Base-by-base conservation (phyloP, 2,329 filamentous ascomycete species). In the Rachicladosporium sp. region DNA sequence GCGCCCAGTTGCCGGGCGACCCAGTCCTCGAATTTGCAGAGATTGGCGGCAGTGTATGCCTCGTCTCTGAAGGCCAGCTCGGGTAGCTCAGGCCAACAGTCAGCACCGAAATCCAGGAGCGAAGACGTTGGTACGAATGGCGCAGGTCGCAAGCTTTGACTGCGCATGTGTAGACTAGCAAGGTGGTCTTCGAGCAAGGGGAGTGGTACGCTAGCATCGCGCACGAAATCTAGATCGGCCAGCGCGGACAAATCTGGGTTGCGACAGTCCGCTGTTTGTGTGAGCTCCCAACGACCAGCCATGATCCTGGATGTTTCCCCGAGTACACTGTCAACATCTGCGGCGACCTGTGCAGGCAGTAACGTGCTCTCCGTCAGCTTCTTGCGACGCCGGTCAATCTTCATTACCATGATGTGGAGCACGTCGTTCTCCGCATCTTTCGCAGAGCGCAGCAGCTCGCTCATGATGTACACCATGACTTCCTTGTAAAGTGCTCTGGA, bases 331-430 rank as follows among this genome's bases (percentile, higher is more conserved):
- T 40, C 29, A 10, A 38, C 51, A 1, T 58, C 51, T 52, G 73
- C 68, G 9, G 64, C 66, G 0, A 80, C 69, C n/a, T 80, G 76
- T 36, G 83, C 80, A 0, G 74, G 66, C 2, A 27, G 23, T 27
- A 6, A 4, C 23, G 8, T 27, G 7, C 8, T 4, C 2, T 10
- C 10, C 11, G 8, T 6, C 6, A 41, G 9, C 40, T 42, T 42
- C 33, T 38, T 33, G 1, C 38, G 2, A 4, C 40, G 13, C 10
- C 35, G 31, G 4, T 27, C 29, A 10, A 42, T 27, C 13, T 42
- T 42, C 4, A 36, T 36, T 11, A 10, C 19, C 35, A 37, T 37
- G 35, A 27, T 21, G 10, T 35, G 10, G 6, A 35, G 33, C 10
- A 35, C 23, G 11, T 35, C 33, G n/a, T 7, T 27, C 8, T 4